Evolutionary conservation across 305 asterid species (phyloP).

Genomic region (Plantago coronopus): DNA sequence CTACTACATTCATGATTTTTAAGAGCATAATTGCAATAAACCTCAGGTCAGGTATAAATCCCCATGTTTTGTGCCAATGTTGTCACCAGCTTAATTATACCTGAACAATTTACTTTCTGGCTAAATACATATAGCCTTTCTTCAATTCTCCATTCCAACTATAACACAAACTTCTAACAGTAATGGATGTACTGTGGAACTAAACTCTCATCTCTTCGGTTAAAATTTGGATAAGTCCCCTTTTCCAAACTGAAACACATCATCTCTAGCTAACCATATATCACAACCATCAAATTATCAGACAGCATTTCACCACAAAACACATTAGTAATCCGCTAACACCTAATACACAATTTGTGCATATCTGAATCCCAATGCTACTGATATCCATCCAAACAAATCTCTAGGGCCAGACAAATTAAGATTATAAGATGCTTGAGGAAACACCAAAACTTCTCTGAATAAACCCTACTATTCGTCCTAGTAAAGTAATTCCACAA

Average conservation of each 20-base stretch:
- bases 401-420: not conserved
- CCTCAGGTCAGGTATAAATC: no score
- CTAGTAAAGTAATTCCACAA: not conserved
- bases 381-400: no score
- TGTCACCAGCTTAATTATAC: not conserved
- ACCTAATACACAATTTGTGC: not conserved
- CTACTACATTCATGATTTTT: not conserved
- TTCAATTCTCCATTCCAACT: not conserved
- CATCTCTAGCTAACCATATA: no score
- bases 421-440: not conserved
- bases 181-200: not conserved
- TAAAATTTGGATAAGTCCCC: no score
- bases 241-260: no score
- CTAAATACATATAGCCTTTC: not conserved
- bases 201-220: not conserved
- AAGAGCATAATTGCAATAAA: not conserved
- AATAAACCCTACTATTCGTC: not conserved
- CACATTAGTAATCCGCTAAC: not conserved
- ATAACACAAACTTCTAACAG: not conserved
- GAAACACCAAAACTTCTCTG: not conserved
- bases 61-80: no score
- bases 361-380: no score
- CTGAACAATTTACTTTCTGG: not conserved
- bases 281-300: no score
- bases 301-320: not conserved